Conservation (phyloP, 495 filamentous ascomycete genomes). For the Podospora australis region DNA sequence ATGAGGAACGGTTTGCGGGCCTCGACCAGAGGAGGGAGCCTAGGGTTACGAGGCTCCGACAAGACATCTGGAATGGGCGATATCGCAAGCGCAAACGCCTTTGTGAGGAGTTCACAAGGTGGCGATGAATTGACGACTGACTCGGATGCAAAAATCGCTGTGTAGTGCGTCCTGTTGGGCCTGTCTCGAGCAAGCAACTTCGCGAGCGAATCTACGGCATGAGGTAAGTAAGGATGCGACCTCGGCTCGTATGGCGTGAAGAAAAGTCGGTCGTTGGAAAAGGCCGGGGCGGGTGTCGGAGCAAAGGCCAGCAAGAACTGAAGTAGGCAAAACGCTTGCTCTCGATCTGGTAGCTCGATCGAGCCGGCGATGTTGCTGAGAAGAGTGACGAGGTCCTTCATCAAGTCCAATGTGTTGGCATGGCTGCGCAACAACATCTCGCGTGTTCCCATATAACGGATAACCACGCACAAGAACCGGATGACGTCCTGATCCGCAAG, state of each 20-base stretch:
- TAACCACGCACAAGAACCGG: constrained; percentile 71
- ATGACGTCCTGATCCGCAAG: constrained; percentile 71
- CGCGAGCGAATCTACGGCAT: constrained; percentile 81
- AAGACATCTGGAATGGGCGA: constrained; percentile 68
- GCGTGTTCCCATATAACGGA: constrained; percentile 84
- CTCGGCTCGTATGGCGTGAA: constrained; percentile 76
- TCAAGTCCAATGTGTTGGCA: constrained; percentile 82
- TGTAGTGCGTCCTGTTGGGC: constrained; percentile 79
- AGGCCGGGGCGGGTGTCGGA: constrained; percentile 56
- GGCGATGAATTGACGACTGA: constrained; percentile 41
- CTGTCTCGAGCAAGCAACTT: constrained; percentile 92
- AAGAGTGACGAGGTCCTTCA: constrained; percentile 88
- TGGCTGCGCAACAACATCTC: constrained; percentile 75
- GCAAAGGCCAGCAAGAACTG: constrained; percentile 89
- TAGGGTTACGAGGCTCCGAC: constrained; percentile 34
- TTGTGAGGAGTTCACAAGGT: constrained; percentile 77
- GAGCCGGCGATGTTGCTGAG: constrained; percentile 79
- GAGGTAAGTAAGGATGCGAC: constrained; percentile 80
- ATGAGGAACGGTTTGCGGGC: constrained; percentile 78
- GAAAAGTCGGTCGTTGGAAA: constrained; percentile 52
- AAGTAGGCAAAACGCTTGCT: constrained; percentile 80
- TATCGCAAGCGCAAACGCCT: constrained; percentile 81
- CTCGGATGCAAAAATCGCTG: constrained; percentile 71
- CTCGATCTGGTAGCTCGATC: constrained; percentile 76
- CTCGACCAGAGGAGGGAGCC: constrained; percentile 60